phyloP scores from a whole-genome alignment of 1,284 basidiomycete species.

The Amylostereum areolatum region DNA sequence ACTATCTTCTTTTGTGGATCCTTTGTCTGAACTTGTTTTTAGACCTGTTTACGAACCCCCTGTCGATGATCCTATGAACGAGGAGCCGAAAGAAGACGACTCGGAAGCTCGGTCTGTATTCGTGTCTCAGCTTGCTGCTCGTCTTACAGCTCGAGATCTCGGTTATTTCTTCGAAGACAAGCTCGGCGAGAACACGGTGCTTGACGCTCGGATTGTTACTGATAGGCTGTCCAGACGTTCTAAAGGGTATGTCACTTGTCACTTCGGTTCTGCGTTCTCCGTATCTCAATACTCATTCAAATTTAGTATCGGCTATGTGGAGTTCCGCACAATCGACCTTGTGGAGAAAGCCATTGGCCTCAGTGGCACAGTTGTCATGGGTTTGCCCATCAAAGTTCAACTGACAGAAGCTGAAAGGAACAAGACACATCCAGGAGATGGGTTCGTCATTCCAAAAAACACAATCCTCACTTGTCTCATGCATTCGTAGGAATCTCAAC shows the following conservation, averaged over 20 bases:
- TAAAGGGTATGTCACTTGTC: constrained; percentile 69
- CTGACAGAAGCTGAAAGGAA: constrained; percentile 96
- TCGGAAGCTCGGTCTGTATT: constrained; percentile 97
- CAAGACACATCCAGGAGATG: constrained; percentile 78
- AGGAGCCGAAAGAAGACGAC: constrained; percentile 80
- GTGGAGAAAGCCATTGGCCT: constrained; percentile 88
- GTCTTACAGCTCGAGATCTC: constrained; percentile 91
- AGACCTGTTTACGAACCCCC: constrained; percentile 65
- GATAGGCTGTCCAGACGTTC: constrained; percentile 90
- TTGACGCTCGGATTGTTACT: constrained; percentile 93
- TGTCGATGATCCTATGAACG: constrained; percentile 58
- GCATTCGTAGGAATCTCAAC: constrained; percentile 55
- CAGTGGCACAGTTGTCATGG: constrained; percentile 94
- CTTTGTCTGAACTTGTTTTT: constrained; percentile 5
- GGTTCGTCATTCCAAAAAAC: constrained; percentile 38
- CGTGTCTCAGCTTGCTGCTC: constrained; percentile 94
- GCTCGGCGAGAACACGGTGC: constrained; percentile 85
- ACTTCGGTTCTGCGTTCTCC: no score
- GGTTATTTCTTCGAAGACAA: constrained; percentile 99
- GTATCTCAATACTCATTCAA: not conserved
- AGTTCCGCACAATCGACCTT: constrained; percentile 84
- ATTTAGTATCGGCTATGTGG: constrained; percentile 88
- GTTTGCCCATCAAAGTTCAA: constrained; percentile 94
- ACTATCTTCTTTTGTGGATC: not conserved
- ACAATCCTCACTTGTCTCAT: constrained; percentile 5